Base-by-base conservation (phyloP, 805 yeast genomes). In the Teunomyces panamensis region DNA sequence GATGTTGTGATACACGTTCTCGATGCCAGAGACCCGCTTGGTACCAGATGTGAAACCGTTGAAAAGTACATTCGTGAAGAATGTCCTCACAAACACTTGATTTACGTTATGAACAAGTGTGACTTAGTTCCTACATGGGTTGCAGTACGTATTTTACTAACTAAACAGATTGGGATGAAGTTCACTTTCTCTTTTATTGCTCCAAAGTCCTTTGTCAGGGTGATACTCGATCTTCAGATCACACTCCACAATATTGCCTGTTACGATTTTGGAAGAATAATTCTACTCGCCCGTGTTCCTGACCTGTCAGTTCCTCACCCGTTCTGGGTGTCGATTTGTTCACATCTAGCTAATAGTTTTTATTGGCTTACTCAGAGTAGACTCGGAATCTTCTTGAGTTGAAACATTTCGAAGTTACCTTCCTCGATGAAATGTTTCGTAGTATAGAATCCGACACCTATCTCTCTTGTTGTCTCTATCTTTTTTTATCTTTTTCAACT, bases 71-170 rank as follows among this genome's bases (percentile, higher is more conserved):
- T 92, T 66, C 82, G 79, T 58, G 92, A 88, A 56, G 99, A 92
- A 71, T 90, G 96, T 63, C 89, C 98, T 10, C 99, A 94, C 66
- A 92, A 92, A 72, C 99, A 94, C 77, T 77, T 92, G 74, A 86
- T 92, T 56, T 91, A 86, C 65, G 96, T 94, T 48, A 74, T 92
- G 71, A 92, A 92, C 80, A 92, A 92, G 78, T 91, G 97, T 80
- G 99, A 92, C 77, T 82, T 92, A 62, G 97, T 92, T 45, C 99
- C 99, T 54, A 92, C 97, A 42, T 92, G 98, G 97, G 97, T 89
- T 62, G 97, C 98, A 62, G 98, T 91, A 89, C 80, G 98, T 90
- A 69, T 64, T 34, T n/a, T 44, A 45, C 52, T 42, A 30, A 42
- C 39, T 9, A 26, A 26, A 17, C 34, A 30, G 32, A 10, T 36